phyloP scores from a whole-genome alignment of 768 basidiomycete species.

The Hypholoma fasciculare region DNA sequence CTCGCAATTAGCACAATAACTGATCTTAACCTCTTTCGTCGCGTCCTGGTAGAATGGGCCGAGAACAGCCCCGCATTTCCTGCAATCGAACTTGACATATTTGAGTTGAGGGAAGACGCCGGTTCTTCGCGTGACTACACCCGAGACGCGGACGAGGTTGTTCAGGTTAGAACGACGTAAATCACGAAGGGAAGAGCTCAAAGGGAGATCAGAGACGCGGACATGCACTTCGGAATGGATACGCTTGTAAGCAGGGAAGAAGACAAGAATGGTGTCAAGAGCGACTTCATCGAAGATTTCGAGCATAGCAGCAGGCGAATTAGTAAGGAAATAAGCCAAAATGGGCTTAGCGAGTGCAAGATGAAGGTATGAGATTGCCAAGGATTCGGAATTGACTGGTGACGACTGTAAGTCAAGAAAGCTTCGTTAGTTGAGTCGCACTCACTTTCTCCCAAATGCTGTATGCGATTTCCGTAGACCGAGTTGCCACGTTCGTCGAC shows the following conservation, averaged over 20 bases:
- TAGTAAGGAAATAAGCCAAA: slow-evolving; percentile 95
- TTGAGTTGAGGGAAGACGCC: slow-evolving; percentile 99
- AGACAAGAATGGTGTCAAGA: slow-evolving; percentile 89
- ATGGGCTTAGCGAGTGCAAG: slow-evolving; percentile 91
- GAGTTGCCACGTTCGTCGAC: slow-evolving; percentile 90
- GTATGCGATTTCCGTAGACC: slow-evolving; percentile 93
- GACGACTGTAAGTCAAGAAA: slow-evolving; percentile 9
- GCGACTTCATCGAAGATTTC: slow-evolving; percentile 95
- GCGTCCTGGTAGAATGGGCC: slow-evolving; percentile 99
- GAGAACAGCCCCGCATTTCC: slow-evolving; percentile 89
- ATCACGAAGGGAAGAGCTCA: slow-evolving; percentile 88
- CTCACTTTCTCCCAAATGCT: slow-evolving; percentile 90
- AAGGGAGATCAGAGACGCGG: slow-evolving; percentile 91
- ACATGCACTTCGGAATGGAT: slow-evolving; percentile 99
- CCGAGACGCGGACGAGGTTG: slow-evolving; percentile 92
- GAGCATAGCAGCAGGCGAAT: slow-evolving; percentile 91
- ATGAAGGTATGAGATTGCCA: slow-evolving; percentile 97
- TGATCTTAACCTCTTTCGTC: slow-evolving; percentile 89
- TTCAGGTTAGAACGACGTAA: slow-evolving; percentile 91
- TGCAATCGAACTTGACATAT: slow-evolving; percentile 98
- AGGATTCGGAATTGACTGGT: slow-evolving; percentile 92
- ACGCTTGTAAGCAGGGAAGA: slow-evolving; percentile 93
- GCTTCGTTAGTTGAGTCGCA: slow-evolving; percentile 18
- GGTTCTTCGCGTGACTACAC: slow-evolving; percentile 92
- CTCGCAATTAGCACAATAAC: slow-evolving; percentile 93